Base-by-base conservation (phyloP, 345 rosid genomes). In the Hypericum androsaemum region DNA sequence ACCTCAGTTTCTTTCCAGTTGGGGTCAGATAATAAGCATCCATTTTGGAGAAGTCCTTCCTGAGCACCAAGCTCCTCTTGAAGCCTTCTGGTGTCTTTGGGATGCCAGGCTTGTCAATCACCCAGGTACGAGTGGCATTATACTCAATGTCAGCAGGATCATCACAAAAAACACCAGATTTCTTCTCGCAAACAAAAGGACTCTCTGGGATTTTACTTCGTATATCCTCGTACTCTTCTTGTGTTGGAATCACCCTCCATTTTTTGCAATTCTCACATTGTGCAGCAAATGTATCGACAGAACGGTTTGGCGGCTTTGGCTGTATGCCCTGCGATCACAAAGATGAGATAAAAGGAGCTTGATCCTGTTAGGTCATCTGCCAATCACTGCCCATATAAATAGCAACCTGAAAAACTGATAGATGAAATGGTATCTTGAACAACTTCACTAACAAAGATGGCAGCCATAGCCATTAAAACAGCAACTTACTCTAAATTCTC, bases 21-120 rank as follows among this genome's bases (percentile, higher is more conserved):
- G 86, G 82, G 4, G 95, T 71, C 0, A 89, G 67, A 73, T 85
- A 89, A 75, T 89, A 86, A 14, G 94, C 80, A 58, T 89, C 97
- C 74, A 89, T 62, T 76, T 81, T 89, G 14, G 95, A 83, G 70
- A 64, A 83, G 54, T 89, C 97, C 56, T 40, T 75, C 39, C 97
- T 64, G 2, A 89, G 81, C 45, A 81, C 71, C 57, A 89, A 69
- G 63, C 77, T 79, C 52, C 97, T 64, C 71, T 74, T 81, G 73
- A 89, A 89, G 56, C 97, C 97, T 63, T 51, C 58, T 0, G 97
- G 97, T 0, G 97, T 82, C 74, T 77, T 88, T 0, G 97, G 95
- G 37, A 85, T 14, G 64, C 87, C 87, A 46, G 95, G 95, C 74
- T 47, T 83, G 73, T 89, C 97, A 7, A 86, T 74, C 53, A 77